Conservation (phyloP, 805 yeast genomes). For the Lipomyces yamanashiensis region DNA sequence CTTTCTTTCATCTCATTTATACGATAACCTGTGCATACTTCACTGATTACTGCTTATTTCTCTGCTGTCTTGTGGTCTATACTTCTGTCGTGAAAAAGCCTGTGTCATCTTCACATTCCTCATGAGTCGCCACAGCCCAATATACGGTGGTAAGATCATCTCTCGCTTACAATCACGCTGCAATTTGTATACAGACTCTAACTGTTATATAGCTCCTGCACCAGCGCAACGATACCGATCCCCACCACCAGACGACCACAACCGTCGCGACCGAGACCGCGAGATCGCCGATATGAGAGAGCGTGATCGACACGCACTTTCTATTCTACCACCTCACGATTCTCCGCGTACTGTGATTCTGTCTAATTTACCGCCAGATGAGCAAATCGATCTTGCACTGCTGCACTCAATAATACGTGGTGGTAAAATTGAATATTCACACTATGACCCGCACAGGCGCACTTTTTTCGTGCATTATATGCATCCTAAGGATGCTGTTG, state of each 20-base stretch:
- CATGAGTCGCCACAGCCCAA: conserved; percentile 4
- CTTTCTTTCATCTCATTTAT: background rate
- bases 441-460: conserved; percentile 25
- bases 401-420: conserved; percentile 33
- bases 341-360: conserved; percentile 25
- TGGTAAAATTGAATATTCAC: conserved; percentile 30
- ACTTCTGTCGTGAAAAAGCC: background rate
- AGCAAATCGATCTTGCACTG: conserved; percentile 30
- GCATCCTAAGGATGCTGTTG: conserved; percentile 22
- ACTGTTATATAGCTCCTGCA: background rate
- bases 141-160: background rate
- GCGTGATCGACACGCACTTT: background rate
- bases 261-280: background rate
- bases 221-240: background rate
- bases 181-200: background rate
- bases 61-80: background rate
- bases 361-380: conserved; percentile 33
- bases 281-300: background rate
- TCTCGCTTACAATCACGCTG: background rate
- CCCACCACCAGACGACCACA: background rate
- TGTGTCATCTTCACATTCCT: background rate
- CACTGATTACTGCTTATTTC: background rate
- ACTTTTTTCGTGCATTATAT: conserved; percentile 28
- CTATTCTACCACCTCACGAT: background rate
- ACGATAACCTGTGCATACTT: background rate